Conservation (phyloP, 1,139 yeast species). For the Meyerozyma smithsonii region DNA sequence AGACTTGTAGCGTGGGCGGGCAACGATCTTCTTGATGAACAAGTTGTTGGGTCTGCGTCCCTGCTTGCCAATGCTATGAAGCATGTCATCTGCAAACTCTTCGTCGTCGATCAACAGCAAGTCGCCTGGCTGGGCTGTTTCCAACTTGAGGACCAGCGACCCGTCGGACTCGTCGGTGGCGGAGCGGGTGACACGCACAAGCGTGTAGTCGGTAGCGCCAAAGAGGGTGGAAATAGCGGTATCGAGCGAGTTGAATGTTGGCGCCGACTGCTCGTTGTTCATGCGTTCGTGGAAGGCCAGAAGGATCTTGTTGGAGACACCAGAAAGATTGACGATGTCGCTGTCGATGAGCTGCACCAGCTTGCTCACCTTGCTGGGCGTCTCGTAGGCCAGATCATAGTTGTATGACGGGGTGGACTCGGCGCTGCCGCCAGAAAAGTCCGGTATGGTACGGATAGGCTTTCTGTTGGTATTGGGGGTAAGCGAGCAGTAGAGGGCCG, state of each 20-base stretch:
- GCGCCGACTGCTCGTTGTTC: slow-evolving; percentile 10
- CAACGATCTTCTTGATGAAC: slow-evolving; percentile 42
- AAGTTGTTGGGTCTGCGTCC: slow-evolving; percentile 42
- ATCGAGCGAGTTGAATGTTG: slow-evolving; percentile 43
- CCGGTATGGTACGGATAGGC: slow-evolving; percentile 3
- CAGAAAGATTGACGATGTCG: slow-evolving; percentile 32
- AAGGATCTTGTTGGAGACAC: slow-evolving; percentile 32
- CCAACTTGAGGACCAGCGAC: slow-evolving; percentile 46
- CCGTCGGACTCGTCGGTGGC: slow-evolving; percentile 50
- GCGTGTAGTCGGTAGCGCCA: slow-evolving; percentile 35
- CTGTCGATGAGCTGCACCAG: slow-evolving; percentile 32
- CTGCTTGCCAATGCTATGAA: slow-evolving; percentile 32
- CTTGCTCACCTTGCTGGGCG: slow-evolving; percentile 15
- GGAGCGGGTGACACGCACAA: slow-evolving; percentile 50
- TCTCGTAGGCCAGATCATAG: slow-evolving; percentile 14
- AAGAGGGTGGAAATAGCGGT: slow-evolving; percentile 44
- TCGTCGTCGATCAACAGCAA: slow-evolving; percentile 44
- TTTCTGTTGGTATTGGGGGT: slow-evolving; percentile 29
- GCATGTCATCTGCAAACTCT: slow-evolving; percentile 39
- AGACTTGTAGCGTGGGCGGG: slow-evolving; percentile 49
- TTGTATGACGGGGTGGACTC: slow-evolving; percentile 17
- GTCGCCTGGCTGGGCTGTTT: slow-evolving; percentile 53
- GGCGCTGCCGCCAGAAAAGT: too few species aligned
- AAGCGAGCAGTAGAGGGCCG: slow-evolving; percentile 39
- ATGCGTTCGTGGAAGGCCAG: slow-evolving; percentile 20